Conservation (phyloP, 345 rosid species). For the Gossypium mustelinum region DNA sequence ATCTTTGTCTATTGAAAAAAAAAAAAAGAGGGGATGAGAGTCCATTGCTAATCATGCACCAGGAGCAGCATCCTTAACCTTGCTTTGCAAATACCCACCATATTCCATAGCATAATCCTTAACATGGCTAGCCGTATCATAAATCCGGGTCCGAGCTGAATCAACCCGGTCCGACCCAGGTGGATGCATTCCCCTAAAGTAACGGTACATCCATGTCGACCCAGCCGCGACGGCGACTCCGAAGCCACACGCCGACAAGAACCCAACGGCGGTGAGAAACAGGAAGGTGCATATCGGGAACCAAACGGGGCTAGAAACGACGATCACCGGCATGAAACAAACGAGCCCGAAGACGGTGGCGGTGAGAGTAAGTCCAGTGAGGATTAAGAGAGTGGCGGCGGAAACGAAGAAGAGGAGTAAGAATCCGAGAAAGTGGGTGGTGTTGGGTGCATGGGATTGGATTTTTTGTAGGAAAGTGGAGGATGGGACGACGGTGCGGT, state of each 20-base stretch:
- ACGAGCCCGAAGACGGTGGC: constrained; percentile 42
- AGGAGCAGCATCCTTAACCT: constrained; percentile 88
- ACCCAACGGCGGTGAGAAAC: constrained; percentile 33
- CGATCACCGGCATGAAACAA: constrained; percentile 51
- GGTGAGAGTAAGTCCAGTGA: constrained; percentile 55
- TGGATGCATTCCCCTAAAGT: constrained; percentile 68
- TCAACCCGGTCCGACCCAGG: constrained; percentile 60
- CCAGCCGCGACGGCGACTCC: constrained; percentile 36
- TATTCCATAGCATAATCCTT: constrained; percentile 81
- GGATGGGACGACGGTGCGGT: constrained; percentile 20
- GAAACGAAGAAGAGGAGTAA: constrained; percentile 42
- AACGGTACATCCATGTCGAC: constrained; percentile 61
- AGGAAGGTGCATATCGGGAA: constrained; percentile 44
- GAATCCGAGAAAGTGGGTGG: constrained; percentile 38
- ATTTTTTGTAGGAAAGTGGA: constrained; percentile 38
- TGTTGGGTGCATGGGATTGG: constrained; percentile 50
- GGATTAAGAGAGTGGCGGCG: constrained; percentile 56
- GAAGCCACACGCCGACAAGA: constrained; percentile 51
- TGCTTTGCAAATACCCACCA: constrained; percentile 72
- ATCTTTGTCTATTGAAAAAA: too few species aligned
- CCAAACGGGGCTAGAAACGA: constrained; percentile 80
- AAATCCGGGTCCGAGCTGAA: constrained; percentile 65
- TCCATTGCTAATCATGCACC: constrained; percentile 50
- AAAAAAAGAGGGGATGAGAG: too few species aligned
- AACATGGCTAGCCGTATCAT: constrained; percentile 71